phyloP scores from a whole-genome alignment of 1,139 yeast species.

The Lodderomyces parapsilosis region DNA sequence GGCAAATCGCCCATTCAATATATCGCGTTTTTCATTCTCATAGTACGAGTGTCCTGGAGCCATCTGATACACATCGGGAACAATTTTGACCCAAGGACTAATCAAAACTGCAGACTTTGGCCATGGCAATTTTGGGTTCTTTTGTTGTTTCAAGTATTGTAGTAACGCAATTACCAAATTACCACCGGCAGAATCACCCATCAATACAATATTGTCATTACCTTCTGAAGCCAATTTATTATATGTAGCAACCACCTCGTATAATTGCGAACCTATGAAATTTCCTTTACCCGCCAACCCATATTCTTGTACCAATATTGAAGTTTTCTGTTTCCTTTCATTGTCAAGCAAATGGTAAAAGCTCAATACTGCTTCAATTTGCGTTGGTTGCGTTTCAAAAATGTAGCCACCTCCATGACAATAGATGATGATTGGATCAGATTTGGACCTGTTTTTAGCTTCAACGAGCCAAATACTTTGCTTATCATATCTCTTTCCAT shows the following conservation, averaged over 20 bases:
- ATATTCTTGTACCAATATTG: constrained; percentile 40
- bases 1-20: constrained; percentile 19
- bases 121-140: constrained; percentile 16
- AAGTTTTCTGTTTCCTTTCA: constrained; percentile 23
- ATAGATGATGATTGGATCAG: constrained; percentile 39
- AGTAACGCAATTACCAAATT: constrained; percentile 30
- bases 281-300: constrained; percentile 33
- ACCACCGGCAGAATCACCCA: constrained; percentile 49
- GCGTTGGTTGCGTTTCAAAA: constrained; percentile 33
- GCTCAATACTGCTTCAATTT: constrained; percentile 30
- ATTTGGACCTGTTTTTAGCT: constrained; percentile 21
- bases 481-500: constrained; percentile 34
- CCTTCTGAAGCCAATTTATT: constrained; percentile 25
- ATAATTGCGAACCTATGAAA: constrained; percentile 35
- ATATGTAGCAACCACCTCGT: constrained; percentile 34
- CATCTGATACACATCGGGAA: constrained; percentile 14
- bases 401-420: constrained; percentile 48
- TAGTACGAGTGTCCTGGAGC: constrained; percentile 32
- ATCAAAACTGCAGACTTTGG: constrained; percentile 35
- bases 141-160: constrained; percentile 24
- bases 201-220: constrained; percentile 28
- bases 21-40: constrained; percentile 33
- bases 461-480: constrained; percentile 39
- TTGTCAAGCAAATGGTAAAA: constrained; percentile 30
- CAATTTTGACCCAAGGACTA: constrained; percentile 38